These are phyloP conservation scores for Trametes villosa DNA, from an alignment of 768 basidiomycete species.

Conservation along the genomic window DNA sequence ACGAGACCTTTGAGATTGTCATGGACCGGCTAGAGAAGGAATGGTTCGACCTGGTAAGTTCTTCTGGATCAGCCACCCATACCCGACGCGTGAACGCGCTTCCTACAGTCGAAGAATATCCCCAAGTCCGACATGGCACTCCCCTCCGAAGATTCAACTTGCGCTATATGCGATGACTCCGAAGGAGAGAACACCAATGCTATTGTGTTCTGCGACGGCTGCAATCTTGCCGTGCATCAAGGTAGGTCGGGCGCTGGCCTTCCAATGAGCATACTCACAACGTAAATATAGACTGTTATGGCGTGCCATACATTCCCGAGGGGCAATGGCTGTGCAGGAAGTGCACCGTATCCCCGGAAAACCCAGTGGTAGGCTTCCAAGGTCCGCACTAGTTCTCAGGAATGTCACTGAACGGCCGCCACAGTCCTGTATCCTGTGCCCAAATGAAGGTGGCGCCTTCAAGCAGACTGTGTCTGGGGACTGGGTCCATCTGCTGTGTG, in stretches of 20 bases:
- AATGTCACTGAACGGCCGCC: not conserved
- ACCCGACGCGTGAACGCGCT: not conserved
- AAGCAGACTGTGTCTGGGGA: slow-evolving; percentile 92
- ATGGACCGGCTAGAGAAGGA: slow-evolving; percentile 99
- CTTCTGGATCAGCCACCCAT: not conserved
- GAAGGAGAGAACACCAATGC: slow-evolving; percentile 99
- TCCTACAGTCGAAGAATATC: slow-evolving; percentile 82
- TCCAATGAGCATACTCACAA: not conserved
- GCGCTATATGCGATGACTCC: slow-evolving; percentile 96
- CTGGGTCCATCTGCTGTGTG: slow-evolving; percentile 96
- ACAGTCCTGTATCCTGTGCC: slow-evolving; percentile 93
- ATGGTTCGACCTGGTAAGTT: slow-evolving; percentile 91
- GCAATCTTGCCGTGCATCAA: slow-evolving; percentile 99
- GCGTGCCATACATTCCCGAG: slow-evolving; percentile 98
- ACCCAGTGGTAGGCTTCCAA: slow-evolving; percentile 75
- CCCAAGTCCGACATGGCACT: slow-evolving; percentile 87
- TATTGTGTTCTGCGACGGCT: slow-evolving; percentile 99
- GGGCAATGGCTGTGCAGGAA: slow-evolving; percentile 99
- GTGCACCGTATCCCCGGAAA: slow-evolving; percentile 97
- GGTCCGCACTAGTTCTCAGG: not conserved
- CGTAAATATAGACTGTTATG: slow-evolving; percentile 84
- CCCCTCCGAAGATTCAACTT: slow-evolving; percentile 94
- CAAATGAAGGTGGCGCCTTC: slow-evolving; percentile 96
- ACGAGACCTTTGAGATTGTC: slow-evolving; percentile 92
- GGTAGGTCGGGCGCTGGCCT: slow-evolving; percentile 50